These are phyloP conservation scores for Leishmania tarentolae DNA, from an alignment of 208 protist species.

Conservation along the genomic window DNA sequence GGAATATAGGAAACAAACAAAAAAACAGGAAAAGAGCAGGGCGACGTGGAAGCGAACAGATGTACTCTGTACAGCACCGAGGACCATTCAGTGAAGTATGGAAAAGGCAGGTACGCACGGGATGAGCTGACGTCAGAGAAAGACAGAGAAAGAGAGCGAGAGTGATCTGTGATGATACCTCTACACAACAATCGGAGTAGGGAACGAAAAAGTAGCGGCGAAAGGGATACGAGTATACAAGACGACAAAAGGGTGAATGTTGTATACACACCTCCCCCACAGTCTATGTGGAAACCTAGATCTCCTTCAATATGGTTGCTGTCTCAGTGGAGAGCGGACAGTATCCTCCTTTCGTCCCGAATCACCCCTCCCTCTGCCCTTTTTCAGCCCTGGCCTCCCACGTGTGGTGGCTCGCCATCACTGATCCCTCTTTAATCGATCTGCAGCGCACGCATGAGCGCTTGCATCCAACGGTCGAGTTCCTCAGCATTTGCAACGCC, in stretches of 20 bases:
- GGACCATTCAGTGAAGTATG: neutral
- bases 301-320: neutral
- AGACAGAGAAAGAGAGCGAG: neutral
- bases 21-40: neutral
- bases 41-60: neutral
- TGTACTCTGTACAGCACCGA: neutral
- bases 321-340: neutral
- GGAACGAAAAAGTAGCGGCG: neutral
- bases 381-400: neutral
- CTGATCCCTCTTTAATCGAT: slow-evolving; percentile 47
- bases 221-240: neutral
- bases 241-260: neutral
- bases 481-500: slow-evolving; percentile 59
- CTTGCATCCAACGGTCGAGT: slow-evolving; percentile 68
- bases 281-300: neutral
- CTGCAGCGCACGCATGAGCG: slow-evolving; percentile 60
- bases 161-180: neutral
- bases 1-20: neutral
- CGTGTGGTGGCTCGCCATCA: neutral
- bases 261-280: neutral
- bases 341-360: neutral
- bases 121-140: neutral
- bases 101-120: neutral
- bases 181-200: neutral
- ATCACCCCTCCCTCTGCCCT: neutral